Conservation (phyloP, 805 yeast genomes). For the Wickerhamomyces kurtzmanii region DNA sequence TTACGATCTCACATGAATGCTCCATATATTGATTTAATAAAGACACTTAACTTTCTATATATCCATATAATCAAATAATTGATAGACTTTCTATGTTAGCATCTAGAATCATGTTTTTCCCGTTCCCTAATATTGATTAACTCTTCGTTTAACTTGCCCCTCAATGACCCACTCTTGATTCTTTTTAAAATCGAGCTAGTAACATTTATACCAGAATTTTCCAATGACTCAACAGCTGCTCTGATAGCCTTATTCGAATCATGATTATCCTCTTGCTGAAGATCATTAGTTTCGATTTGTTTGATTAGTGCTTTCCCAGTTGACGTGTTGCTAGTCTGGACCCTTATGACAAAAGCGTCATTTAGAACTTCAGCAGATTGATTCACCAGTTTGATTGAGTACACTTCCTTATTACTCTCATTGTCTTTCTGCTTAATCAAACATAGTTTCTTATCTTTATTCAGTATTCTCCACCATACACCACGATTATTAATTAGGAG, state of each 20-base stretch:
- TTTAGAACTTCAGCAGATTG: slow-evolving; percentile 3
- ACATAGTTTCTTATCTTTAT: slow-evolving; percentile 6
- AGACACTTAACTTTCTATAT: neutral
- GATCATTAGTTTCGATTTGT: slow-evolving; percentile 3
- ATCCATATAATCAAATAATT: too few species aligned
- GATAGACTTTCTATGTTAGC: slow-evolving; percentile 2
- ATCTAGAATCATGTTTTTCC: slow-evolving; percentile 18
- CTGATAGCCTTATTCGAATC: slow-evolving; percentile 16
- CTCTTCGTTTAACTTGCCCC: slow-evolving; percentile 27
- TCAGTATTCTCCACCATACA: slow-evolving; percentile 14
- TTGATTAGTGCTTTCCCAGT: slow-evolving; percentile 8
- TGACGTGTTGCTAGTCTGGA: slow-evolving; percentile 9
- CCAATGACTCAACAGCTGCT: slow-evolving; percentile 11
- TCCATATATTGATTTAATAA: neutral
- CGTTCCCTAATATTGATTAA: slow-evolving; percentile 19
- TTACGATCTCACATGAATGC: slow-evolving; percentile 22
- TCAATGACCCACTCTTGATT: slow-evolving; percentile 8
- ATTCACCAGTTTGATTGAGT: neutral
- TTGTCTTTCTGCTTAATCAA: neutral
- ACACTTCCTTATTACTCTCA: neutral
- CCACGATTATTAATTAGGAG: slow-evolving; percentile 6
- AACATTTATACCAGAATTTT: slow-evolving; percentile 10
- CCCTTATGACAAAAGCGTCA: slow-evolving; percentile 7
- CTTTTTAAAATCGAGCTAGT: slow-evolving; percentile 9
- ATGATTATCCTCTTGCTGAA: slow-evolving; percentile 8